Evolutionary conservation across 306 rosid species (phyloP), one percentile per base, ranked within the genome.

Genomic region (Cicer bijugum): DNA sequence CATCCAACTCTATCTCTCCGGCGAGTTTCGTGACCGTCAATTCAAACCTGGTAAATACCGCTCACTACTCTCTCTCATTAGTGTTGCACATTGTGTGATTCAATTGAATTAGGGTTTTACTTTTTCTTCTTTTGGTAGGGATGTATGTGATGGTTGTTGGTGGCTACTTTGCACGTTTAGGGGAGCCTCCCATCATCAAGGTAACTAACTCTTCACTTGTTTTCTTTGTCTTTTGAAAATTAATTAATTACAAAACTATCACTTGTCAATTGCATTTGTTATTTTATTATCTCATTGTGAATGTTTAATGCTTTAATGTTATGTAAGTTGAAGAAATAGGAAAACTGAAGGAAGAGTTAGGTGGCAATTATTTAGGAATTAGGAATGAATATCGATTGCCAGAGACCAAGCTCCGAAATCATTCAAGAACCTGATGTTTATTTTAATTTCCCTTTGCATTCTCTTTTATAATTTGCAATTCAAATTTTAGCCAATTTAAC

Each of bases 91-190:
- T 63, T 62, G 1, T 51, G 53, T 16, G 11, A 58, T 44, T 72
- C 58, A 45, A 52, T 64, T 44, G 47, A 35, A 16, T 33, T 28
- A 28, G 35, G 35, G 35, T 28, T 28, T 9, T 12, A 38, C 10
- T 1, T 59, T 51, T 42, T 37, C 61, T n/a, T 40, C 35, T 28
- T 11, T 39, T 62, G 63, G 4, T 72, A 90, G 97, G 97, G 73
- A 91, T 89, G 97, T 91, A 93, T 60, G 92, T 91, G 4, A 88
- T 93, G 97, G 93, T 88, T 1, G 89, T 93, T 40, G 98, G 98
- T 68, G 91, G 81, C 46, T 91, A 84, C 69, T 40, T 52, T 40
- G 23, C 77, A 12, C 85, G 86, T 55, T 50, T 58, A 0, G 80
- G 75, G 12, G 86, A 89, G 65, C 82, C 67, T 46, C 88, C 93